phyloP scores from a whole-genome alignment of 192 early-diverging fungal genomes.

The Allomyces arbusculus region DNA sequence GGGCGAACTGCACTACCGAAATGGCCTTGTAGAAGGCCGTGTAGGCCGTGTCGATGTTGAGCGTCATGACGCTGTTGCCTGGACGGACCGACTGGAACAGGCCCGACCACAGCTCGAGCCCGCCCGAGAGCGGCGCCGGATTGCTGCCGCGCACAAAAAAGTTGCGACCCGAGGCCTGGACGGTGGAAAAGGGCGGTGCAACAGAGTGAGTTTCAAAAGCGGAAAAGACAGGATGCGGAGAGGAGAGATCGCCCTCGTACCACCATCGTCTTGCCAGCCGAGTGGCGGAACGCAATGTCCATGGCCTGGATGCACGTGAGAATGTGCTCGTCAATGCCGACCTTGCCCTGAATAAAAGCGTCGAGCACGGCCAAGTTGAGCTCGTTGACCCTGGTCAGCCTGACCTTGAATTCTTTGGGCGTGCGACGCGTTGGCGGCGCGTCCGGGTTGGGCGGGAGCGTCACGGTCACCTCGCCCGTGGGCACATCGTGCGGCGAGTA shows the following conservation, averaged over 20 bases:
- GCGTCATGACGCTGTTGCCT: constrained; percentile 43
- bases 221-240: constrained; percentile 27
- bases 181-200: constrained; percentile 5
- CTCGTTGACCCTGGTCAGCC: constrained; percentile 40
- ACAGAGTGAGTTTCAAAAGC: too few species aligned
- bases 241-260: constrained; percentile 81
- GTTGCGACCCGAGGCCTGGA: not conserved
- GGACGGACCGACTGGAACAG: constrained; percentile 77
- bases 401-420: constrained; percentile 37
- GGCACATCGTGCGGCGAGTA: constrained; percentile 36
- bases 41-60: constrained; percentile 50
- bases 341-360: constrained; percentile 10
- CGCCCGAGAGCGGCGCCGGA: constrained; percentile 34
- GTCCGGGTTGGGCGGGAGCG: constrained; percentile 4
- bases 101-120: constrained; percentile 80
- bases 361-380: constrained; percentile 11
- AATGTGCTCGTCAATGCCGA: constrained; percentile 6
- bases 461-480: constrained; percentile 34
- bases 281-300: constrained; percentile 66
- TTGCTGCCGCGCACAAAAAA: not conserved
- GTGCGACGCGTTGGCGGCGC: constrained; percentile 9
- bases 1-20: constrained; percentile 44
- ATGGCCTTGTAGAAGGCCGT: constrained; percentile 47
- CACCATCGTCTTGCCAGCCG: constrained; percentile 53
- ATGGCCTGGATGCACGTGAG: constrained; percentile 37